phyloP scores from a whole-genome alignment of 148 eudicot genomes.

The Persicaria tinctoria region DNA sequence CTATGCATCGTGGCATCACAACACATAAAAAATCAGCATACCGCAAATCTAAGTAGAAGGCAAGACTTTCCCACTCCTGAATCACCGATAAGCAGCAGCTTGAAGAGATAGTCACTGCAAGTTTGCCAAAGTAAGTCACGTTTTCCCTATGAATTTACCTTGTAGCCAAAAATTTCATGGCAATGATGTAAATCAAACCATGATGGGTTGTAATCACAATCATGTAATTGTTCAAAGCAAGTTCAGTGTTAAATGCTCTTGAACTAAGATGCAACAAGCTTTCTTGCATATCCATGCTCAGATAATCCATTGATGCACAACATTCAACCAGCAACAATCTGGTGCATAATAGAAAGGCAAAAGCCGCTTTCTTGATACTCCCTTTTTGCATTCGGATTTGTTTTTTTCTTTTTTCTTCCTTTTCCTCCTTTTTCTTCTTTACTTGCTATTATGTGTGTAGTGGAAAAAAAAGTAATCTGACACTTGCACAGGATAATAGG shows the following conservation, averaged over 20 bases:
- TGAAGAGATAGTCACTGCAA: constrained; percentile 33
- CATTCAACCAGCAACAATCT: too few relatives aligned
- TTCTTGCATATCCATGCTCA: background rate
- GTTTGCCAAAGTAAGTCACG: background rate
- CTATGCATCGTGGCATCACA: background rate
- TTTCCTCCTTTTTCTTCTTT: too few relatives aligned
- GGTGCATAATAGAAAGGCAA: too few relatives aligned
- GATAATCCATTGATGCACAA: too few relatives aligned
- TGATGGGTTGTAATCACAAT: background rate
- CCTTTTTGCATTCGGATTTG: too few relatives aligned
- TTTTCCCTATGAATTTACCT: background rate
- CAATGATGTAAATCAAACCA: background rate
- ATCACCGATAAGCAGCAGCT: constrained; percentile 32
- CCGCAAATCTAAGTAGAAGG: constrained; percentile 31
- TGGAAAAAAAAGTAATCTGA: too few relatives aligned
- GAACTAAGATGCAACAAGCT: background rate
- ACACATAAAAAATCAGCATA: constrained; percentile 8
- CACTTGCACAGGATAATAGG: too few relatives aligned
- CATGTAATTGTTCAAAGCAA: too few relatives aligned
- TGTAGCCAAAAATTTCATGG: background rate
- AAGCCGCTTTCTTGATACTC: too few relatives aligned
- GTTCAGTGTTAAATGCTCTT: background rate
- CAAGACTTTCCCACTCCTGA: constrained; percentile 32
- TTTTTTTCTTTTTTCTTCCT: too few relatives aligned
- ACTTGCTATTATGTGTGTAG: too few relatives aligned